Evolutionary conservation across 495 filamentous ascomycete species (phyloP).

Genomic region (Geoglossum glabrum): DNA sequence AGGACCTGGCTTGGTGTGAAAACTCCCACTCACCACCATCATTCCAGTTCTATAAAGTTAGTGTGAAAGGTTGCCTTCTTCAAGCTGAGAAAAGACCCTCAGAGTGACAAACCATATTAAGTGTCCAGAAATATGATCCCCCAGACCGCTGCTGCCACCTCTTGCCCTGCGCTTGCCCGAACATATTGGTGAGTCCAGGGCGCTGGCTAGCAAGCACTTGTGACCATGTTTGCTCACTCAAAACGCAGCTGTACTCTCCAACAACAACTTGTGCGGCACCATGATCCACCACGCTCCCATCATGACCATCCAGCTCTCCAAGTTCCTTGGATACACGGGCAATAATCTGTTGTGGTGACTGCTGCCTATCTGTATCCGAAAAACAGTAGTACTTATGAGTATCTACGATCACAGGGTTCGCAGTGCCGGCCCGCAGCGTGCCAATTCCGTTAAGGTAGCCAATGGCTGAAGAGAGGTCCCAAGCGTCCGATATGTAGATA

Average conservation of each 20-base stretch:
- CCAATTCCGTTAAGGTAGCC: constrained; percentile 20
- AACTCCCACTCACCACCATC: constrained; percentile 36
- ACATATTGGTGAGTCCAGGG: constrained; percentile 18
- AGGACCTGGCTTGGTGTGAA: constrained; percentile 21
- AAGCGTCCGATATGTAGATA: constrained; percentile 33
- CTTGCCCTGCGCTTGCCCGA: constrained; percentile 25
- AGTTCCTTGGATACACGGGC: constrained; percentile 18
- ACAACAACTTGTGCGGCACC: constrained; percentile 28
- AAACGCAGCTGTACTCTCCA: constrained; percentile 33
- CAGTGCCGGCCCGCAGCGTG: not conserved
- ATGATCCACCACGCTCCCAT: constrained; percentile 22
- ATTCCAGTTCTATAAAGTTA: constrained; percentile 23
- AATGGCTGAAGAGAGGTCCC: constrained; percentile 23
- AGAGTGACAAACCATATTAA: constrained; percentile 21
- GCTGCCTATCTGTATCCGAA: constrained; percentile 22
- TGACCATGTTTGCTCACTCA: constrained; percentile 25
- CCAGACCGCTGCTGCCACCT: constrained; percentile 24
- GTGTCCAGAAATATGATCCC: constrained; percentile 33
- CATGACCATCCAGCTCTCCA: constrained; percentile 19
- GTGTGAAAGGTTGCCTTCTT: not conserved
- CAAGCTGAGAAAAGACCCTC: not conserved
- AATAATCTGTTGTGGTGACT: constrained; percentile 28
- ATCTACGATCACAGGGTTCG: constrained; percentile 30
- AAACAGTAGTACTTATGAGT: constrained; percentile 37
- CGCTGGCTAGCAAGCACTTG: constrained; percentile 14